Evolutionary conservation across 2,329 filamentous ascomycete species (phyloP), one percentile per base, ranked within the genome.

Genomic region (Zymoseptoria crescenta): DNA sequence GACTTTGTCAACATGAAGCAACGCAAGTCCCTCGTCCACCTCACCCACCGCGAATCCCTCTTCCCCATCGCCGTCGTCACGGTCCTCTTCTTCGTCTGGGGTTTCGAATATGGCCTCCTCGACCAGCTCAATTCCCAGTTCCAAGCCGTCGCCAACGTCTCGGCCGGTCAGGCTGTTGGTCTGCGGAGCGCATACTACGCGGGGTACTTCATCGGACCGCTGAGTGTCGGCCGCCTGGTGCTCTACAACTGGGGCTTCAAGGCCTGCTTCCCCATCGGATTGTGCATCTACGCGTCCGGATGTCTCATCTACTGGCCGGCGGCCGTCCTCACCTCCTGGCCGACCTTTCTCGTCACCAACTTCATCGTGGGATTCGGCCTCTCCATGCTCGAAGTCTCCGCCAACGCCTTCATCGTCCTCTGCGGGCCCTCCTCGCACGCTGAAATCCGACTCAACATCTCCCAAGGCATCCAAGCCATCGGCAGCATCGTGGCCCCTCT

Each of bases 31-130:
- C 85, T 91, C 78, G 81, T 90, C 7, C 78, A 83, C 21, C 83
- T 84, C 58, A 84, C 82, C 1, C 79, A 79, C 1, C 71, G 74
- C 9, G 87, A 91, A 62, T 88, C 87, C 0, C 76, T 88, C 64
- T 87, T 85, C 63, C 89, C 90, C 63, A 86, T 88, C 68, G 80
- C 82, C 16, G 79, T 90, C 63, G 90, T 95, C 21, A 89, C 88
- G 1, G 81, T 92, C 6, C 77, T 96, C 0, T 96, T 96, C 74
- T 85, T 96, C 64, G 77, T 96, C 2, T 96, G 91, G 91, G 92
- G 92, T 0, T 87, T 96, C 59, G 91, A 91, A 0, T 96, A 96
- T 67, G 92, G 92, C 0, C 80, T 96, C 1, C 78, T 96, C 5
- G 91, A 94, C 68, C 87, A 87, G 0, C 81, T 96, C 28, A 96